Conservation (phyloP, 306 rosid species). For the Cucumis hystrix region DNA sequence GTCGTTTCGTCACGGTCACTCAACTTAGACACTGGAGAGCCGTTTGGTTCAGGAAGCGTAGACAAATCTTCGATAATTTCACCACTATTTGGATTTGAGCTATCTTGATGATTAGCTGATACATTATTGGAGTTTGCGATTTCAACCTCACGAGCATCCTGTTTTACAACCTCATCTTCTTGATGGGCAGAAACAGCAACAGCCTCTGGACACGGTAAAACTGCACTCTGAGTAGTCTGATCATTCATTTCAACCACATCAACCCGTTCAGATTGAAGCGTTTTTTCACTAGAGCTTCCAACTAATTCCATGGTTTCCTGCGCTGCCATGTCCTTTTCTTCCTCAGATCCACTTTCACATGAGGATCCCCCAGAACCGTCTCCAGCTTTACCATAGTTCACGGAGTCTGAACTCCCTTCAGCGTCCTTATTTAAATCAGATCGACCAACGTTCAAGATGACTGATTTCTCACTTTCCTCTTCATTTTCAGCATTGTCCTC, state of each 20-base stretch:
- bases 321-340: constrained; percentile 42
- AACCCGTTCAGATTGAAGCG: constrained; percentile 1
- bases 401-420: constrained; percentile 55
- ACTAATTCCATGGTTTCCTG: constrained; percentile 20
- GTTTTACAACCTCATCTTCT: constrained; percentile 22
- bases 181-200: constrained; percentile 13
- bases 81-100: constrained; percentile 13
- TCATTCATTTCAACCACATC: constrained; percentile 16
- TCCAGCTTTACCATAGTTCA: constrained; percentile 36
- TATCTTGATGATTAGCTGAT: constrained; percentile 13
- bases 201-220: constrained; percentile 17
- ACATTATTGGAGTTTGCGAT: constrained; percentile 15
- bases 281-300: constrained; percentile 14
- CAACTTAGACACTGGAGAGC: constrained; percentile 21
- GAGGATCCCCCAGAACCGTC: constrained; percentile 35
- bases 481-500: constrained; percentile 29
- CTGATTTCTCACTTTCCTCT: constrained; percentile 32
- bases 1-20: constrained; percentile 24
- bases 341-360: constrained; percentile 60
- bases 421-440: constrained; percentile 44
- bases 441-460: constrained; percentile 31
- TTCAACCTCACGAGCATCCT: constrained; percentile 15
- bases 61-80: constrained; percentile 8
- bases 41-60: constrained; percentile 26
- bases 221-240: constrained; percentile 10